These are phyloP conservation scores for Aspergillus caelatus DNA, from an alignment of 2,329 filamentous ascomycete genomes.

Conservation along the genomic window DNA sequence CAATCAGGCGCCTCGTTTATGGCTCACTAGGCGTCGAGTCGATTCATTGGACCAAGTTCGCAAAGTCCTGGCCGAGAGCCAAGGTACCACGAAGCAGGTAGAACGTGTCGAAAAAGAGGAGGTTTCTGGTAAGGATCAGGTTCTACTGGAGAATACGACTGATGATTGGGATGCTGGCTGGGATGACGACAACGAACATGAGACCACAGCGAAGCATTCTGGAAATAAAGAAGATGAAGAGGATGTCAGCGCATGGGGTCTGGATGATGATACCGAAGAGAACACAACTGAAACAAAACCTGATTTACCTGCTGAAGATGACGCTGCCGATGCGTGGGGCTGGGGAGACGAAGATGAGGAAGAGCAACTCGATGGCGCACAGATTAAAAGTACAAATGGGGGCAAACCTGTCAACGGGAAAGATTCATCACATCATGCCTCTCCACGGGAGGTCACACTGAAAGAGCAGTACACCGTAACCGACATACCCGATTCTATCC, in stretches of 20 bases:
- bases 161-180: conserved; percentile 79
- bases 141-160: conserved; percentile 59
- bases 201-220: conserved; percentile 21
- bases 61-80: conserved; percentile 65
- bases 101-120: conserved; percentile 84
- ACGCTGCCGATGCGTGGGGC: conserved; percentile 72
- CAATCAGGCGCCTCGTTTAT: conserved; percentile 75
- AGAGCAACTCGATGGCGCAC: conserved; percentile 31
- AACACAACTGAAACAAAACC: conserved; percentile 22
- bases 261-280: conserved; percentile 46
- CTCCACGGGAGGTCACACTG: conserved; percentile 69
- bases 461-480: conserved; percentile 88
- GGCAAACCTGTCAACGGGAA: conserved; percentile 27
- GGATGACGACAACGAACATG: conserved; percentile 67
- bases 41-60: conserved; percentile 76
- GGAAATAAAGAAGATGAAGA: conserved; percentile 41
- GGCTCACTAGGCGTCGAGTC: conserved; percentile 83
- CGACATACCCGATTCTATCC: conserved; percentile 77
- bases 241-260: conserved; percentile 55
- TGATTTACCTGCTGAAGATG: conserved; percentile 23
- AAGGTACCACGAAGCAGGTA: conserved; percentile 69
- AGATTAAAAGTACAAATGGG: conserved; percentile 21
- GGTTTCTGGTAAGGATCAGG: conserved; percentile 69
- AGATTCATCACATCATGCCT: conserved; percentile 16
- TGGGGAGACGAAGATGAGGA: conserved; percentile 71